Conservation (phyloP, 1,284 basidiomycete genomes). For the Pseudozyma sp. region DNA sequence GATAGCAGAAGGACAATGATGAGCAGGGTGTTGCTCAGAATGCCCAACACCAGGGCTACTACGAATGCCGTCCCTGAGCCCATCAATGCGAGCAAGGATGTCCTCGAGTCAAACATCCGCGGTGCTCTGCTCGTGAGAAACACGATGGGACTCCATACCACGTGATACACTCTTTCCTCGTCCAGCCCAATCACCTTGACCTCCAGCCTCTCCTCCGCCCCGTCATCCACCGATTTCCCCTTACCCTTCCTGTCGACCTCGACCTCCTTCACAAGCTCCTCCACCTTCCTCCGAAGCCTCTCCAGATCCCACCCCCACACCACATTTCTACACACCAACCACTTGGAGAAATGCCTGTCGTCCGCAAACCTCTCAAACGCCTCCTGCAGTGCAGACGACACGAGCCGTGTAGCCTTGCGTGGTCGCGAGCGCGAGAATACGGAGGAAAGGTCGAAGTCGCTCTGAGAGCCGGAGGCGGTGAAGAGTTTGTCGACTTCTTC, state of each 20-base stretch:
- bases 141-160: constrained; percentile 31
- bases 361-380: constrained; percentile 39
- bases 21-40: constrained; percentile 79
- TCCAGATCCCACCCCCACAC: constrained; percentile 41
- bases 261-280: background rate
- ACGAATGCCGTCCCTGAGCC: background rate
- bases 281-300: background rate
- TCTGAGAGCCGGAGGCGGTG: background rate
- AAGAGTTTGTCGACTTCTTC: constrained; percentile 9
- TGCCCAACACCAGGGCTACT: background rate
- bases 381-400: constrained; percentile 26
- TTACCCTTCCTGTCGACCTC: constrained; percentile 6
- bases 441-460: constrained; percentile 26
- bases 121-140: background rate
- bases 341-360: constrained; percentile 40
- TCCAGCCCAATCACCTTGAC: constrained; percentile 24
- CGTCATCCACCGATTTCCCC: constrained; percentile 1
- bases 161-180: constrained; percentile 11
- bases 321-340: constrained; percentile 8
- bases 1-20: constrained; percentile 84
- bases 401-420: constrained; percentile 13
- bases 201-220: constrained; percentile 1
- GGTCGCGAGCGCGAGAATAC: constrained; percentile 15
- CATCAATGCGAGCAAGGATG: constrained; percentile 2
- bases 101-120: constrained; percentile 6